Evolutionary conservation across 164 flowering plant species (phyloP).

Genomic region (Aristolochia californica): DNA sequence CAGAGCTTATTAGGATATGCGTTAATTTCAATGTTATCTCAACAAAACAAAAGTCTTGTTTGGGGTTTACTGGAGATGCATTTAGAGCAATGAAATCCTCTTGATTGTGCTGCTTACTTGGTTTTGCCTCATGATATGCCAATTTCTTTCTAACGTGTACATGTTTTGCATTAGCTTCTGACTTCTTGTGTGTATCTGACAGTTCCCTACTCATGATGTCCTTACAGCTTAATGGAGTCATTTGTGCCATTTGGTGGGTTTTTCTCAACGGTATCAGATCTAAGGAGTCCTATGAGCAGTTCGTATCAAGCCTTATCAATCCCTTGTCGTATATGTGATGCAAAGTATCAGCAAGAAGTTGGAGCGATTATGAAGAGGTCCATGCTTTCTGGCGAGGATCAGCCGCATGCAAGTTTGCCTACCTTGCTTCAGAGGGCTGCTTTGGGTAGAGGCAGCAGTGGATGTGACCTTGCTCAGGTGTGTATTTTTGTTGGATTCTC

Average conservation of each 20-base stretch:
- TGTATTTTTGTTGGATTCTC: conserved; percentile 9
- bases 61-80: no score
- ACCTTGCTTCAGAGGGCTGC: conserved; percentile 37
- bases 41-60: no score
- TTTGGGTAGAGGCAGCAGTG: conserved; percentile 15
- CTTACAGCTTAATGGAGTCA: conserved; percentile 79
- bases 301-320: conserved; percentile 12
- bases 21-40: no score
- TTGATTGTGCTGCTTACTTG: no score
- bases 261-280: conserved; percentile 36
- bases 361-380: conserved; percentile 22
- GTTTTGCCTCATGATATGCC: no score
- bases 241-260: conserved; percentile 74
- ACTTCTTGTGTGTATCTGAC: conserved; percentile 35
- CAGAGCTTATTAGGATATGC: no score
- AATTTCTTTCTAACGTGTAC: neutral
- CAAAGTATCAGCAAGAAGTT: conserved; percentile 49
- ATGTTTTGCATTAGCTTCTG: conserved; percentile 21
- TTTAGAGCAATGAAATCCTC: no score
- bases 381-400: conserved; percentile 28
- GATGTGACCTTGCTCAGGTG: conserved; percentile 24
- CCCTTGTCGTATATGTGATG: conserved; percentile 36
- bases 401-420: conserved; percentile 24
- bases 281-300: conserved; percentile 18
- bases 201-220: conserved; percentile 38